Evolutionary conservation across 2,329 filamentous ascomycete genomes (phyloP), one percentile per base, ranked within the genome.

Genomic region (Cercospora sp.): DNA sequence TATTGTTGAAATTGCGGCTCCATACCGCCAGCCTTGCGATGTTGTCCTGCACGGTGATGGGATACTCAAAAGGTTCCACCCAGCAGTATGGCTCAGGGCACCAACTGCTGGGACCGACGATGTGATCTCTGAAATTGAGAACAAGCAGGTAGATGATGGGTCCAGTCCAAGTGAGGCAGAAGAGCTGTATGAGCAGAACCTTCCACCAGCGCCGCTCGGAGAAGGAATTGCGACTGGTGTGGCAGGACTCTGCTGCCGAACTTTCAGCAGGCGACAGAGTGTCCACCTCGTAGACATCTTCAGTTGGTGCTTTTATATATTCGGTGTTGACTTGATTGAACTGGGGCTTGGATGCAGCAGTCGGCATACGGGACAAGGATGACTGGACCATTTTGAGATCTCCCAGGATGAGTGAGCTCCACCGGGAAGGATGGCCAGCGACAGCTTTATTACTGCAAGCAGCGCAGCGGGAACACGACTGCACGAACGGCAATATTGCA

Each of bases 181-280:
- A n/a, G 6, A 42, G 3, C 3, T 42, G 36, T 3, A 42, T n/a
- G 3, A 3, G 7, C 6, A 42, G 16, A 3, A n/a, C 7, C 6
- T 42, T 9, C 36, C 36, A 42, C 36, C 36, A 39, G n/a, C n/a
- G n/a, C n/a, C n/a, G n/a, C n/a, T n/a, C n/a, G n/a, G n/a, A n/a
- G n/a, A n/a, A n/a, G n/a, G n/a, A n/a, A n/a, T n/a, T n/a, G 36
- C 36, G 13, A 2, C 13, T 3, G 6, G 16, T n/a, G 16, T 9
- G 16, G 16, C 36, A 9, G 5, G 36, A 3, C 1, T 42, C 7
- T 0, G 36, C 36, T 3, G 36, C 2, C 13, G 36, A 42, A 3
- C 5, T 0, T 8, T 8, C 16, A 2, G 8, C 36, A 1, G 36
- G 36, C 0, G 3, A 3, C 2, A 3, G 3, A 0, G 13, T 39